These are phyloP conservation scores for Scheffersomyces amazonensis DNA, from an alignment of 805 yeast genomes.

Conservation along the genomic window DNA sequence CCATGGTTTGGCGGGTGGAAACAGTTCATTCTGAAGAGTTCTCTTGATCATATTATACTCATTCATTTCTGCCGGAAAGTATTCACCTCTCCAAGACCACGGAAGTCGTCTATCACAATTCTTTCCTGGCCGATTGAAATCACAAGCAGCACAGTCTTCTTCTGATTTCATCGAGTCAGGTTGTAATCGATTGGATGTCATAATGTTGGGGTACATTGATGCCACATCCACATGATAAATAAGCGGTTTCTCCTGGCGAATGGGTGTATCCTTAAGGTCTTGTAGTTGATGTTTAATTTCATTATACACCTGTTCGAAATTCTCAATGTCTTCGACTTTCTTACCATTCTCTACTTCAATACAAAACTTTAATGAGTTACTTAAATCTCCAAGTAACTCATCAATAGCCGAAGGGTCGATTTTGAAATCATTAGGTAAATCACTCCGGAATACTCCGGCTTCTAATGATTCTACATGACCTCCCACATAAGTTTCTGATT, in stretches of 20 bases:
- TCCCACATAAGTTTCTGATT: slow-evolving; percentile 96
- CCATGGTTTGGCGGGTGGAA: slow-evolving; percentile 60
- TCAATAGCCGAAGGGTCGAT: slow-evolving; percentile 83
- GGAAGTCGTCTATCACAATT: slow-evolving; percentile 85
- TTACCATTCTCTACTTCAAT: slow-evolving; percentile 78
- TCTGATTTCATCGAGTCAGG: slow-evolving; percentile 97
- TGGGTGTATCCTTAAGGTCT: slow-evolving; percentile 61
- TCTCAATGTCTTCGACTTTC: slow-evolving; percentile 71
- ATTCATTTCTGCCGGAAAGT: slow-evolving; percentile 82
- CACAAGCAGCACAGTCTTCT: slow-evolving; percentile 96
- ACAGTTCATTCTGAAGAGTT: slow-evolving; percentile 74
- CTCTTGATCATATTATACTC: slow-evolving; percentile 89
- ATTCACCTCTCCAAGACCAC: slow-evolving; percentile 99
- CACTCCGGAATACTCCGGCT: slow-evolving; percentile 96
- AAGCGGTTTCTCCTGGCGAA: slow-evolving; percentile 72
- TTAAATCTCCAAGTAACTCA: slow-evolving; percentile 70
- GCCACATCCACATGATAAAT: slow-evolving; percentile 99
- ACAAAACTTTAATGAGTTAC: slow-evolving; percentile 75
- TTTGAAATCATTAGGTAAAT: slow-evolving; percentile 69
- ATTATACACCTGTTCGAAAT: slow-evolving; percentile 71
- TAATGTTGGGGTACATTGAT: slow-evolving; percentile 98
- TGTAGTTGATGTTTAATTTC: slow-evolving; percentile 52
- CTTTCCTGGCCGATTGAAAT: slow-evolving; percentile 93
- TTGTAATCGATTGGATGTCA: slow-evolving; percentile 95
- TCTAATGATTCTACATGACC: slow-evolving; percentile 98